Conservation (phyloP, 129 eudicot species). For the Rutidosis leptorrhynchoides region DNA sequence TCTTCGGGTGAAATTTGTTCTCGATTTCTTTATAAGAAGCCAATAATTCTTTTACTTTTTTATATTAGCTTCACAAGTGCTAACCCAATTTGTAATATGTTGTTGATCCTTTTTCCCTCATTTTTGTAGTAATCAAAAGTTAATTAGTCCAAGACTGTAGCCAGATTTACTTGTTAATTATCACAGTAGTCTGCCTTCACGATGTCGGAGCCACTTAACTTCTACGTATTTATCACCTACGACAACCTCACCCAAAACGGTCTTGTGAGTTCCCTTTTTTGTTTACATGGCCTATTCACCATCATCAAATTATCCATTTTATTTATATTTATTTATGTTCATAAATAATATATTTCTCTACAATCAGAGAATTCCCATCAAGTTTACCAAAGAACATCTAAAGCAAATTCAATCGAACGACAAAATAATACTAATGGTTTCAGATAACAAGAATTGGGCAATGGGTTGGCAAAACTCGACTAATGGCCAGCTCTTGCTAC, state of each 20-base stretch:
- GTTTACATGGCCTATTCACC: background rate
- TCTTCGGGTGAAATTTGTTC: no score
- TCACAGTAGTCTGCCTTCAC: background rate
- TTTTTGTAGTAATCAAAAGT: background rate
- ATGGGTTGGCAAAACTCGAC: constrained; percentile 17
- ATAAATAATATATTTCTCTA: background rate
- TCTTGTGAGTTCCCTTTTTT: constrained; percentile 15
- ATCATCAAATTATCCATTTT: background rate
- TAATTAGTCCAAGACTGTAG: background rate
- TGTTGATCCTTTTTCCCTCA: no score
- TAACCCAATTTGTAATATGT: no score
- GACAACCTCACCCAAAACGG: background rate
- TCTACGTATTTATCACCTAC: constrained; percentile 1
- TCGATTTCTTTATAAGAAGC: no score
- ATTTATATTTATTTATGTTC: background rate
- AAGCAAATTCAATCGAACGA: constrained; percentile 10
- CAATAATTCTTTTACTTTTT: no score
- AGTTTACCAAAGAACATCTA: constrained; percentile 13
- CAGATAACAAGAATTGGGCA: constrained; percentile 23
- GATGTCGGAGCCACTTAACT: constrained; percentile 5
- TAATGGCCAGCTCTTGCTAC: constrained; percentile 22
- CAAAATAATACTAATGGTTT: constrained; percentile 1
- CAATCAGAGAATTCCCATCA: constrained; percentile 23
- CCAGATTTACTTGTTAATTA: no score
- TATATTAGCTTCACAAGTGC: background rate